A percentile compares a stretch with the other conserved stretches of the same genome.
These are phyloP conservation scores for Bertia moriformis DNA, from an alignment of 2,329 filamentous ascomycete species.

Conservation along the genomic window DNA sequence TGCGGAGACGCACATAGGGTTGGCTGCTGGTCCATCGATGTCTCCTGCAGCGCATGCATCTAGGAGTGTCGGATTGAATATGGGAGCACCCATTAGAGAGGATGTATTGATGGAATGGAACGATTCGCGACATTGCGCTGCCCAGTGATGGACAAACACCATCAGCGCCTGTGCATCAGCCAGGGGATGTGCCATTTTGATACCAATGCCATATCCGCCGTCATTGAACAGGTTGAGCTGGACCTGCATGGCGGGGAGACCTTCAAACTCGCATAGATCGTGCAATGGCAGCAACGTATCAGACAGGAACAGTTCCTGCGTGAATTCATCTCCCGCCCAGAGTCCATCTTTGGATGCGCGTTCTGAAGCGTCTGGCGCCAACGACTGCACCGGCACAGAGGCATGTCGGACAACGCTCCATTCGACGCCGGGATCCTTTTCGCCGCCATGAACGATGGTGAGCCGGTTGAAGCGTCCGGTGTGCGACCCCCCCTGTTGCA, in stretches of 20 bases:
- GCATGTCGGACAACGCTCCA: slow-evolving; percentile 16
- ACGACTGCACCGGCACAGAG: slow-evolving; percentile 7
- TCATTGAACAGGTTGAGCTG: slow-evolving; percentile 24
- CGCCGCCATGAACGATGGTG: slow-evolving; percentile 17
- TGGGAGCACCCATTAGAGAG: slow-evolving; percentile 8
- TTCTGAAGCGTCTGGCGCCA: slow-evolving; percentile 14
- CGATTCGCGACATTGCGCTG: slow-evolving; percentile 5
- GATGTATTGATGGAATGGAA: slow-evolving; percentile 3
- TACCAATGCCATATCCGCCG: slow-evolving; percentile 22
- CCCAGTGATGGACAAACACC: slow-evolving; percentile 26
- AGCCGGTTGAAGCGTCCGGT: slow-evolving; percentile 17
- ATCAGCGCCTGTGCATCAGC: slow-evolving; percentile 26
- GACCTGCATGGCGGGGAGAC: slow-evolving; percentile 14
- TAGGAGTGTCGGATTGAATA: slow-evolving; percentile 24
- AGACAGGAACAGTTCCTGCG: slow-evolving; percentile 10
- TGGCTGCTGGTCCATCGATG: slow-evolving; percentile 5
- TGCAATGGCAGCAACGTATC: slow-evolving; percentile 16
- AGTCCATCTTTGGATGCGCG: slow-evolving; percentile 5
- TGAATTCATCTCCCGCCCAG: slow-evolving; percentile 18
- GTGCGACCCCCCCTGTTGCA: slow-evolving; percentile 7
- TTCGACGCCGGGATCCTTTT: slow-evolving; percentile 24
- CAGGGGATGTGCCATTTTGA: slow-evolving; percentile 26
- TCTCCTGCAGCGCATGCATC: slow-evolving; percentile 16
- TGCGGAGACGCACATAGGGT: slow-evolving; percentile 10
- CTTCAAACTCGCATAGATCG: slow-evolving; percentile 11